Evolutionary conservation across 2,329 filamentous ascomycete species (phyloP).

Genomic region (Colletotrichum graminicola): DNA sequence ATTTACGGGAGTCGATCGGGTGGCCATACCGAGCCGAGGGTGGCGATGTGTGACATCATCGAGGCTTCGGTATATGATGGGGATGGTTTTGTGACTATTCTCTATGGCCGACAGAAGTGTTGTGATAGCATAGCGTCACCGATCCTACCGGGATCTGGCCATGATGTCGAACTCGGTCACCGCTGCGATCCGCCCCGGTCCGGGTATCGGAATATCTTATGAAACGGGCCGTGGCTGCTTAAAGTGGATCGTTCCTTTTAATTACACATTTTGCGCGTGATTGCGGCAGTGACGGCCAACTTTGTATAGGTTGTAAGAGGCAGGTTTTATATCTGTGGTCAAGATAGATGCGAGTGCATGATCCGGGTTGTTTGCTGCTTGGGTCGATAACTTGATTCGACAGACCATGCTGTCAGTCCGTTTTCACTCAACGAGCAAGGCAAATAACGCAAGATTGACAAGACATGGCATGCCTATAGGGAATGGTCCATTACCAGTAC

Average conservation of each 20-base stretch:
- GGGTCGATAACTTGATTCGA: neutral
- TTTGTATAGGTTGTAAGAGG: neutral
- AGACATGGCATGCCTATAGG: neutral
- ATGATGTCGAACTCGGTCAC: neutral
- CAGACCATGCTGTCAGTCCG: neutral
- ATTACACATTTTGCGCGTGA: neutral
- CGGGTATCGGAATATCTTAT: neutral
- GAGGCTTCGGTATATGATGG: neutral
- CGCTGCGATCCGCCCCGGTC: slow-evolving; percentile 8
- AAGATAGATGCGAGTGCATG: neutral
- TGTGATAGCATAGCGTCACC: neutral
- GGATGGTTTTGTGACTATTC: neutral
- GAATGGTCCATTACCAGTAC: neutral
- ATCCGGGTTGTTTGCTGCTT: neutral
- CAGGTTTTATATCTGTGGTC: neutral
- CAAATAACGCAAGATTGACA: neutral
- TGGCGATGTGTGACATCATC: slow-evolving; percentile 27
- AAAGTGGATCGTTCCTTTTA: neutral
- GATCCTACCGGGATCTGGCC: neutral
- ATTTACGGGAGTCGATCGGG: slow-evolving; percentile 9
- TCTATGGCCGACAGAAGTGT: neutral
- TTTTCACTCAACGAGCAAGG: neutral
- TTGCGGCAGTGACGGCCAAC: neutral
- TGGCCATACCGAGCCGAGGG: neutral
- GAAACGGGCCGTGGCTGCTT: slow-evolving; percentile 11